Percentiles rank a stretch among this genome's conserved stretches.
phyloP scores from a whole-genome alignment of 495 filamentous ascomycete species.

The Sordaria brevicollis region DNA sequence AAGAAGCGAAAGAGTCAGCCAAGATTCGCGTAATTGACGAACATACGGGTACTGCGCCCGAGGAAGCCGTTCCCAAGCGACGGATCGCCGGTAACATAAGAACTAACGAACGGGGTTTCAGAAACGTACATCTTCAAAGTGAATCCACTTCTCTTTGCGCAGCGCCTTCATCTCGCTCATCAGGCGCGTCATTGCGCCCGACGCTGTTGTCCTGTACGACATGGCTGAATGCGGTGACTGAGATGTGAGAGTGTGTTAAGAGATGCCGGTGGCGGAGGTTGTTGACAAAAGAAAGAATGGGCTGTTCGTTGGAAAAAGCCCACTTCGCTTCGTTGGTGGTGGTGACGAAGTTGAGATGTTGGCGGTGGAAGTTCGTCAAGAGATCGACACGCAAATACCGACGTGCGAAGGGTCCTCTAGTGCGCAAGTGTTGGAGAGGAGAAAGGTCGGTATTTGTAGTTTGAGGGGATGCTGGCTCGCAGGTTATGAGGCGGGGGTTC shows the following conservation, averaged over 20 bases:
- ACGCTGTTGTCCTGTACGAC: conserved; percentile 8
- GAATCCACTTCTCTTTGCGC: conserved; percentile 82
- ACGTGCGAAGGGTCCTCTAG: not conserved
- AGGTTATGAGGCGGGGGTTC: not conserved
- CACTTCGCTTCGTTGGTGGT: not conserved
- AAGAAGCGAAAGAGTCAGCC: conserved; percentile 1
- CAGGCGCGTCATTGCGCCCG: conserved; percentile 64
- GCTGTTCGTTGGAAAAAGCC: not conserved
- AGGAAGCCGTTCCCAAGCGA: not conserved
- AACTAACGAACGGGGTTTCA: not conserved
- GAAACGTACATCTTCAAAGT: conserved; percentile 49
- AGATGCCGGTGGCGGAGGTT: not conserved
- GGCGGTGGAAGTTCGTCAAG: not conserved
- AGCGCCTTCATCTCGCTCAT: conserved; percentile 83
- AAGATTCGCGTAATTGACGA: not conserved
- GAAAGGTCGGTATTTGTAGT: not conserved
- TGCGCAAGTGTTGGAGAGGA: not conserved
- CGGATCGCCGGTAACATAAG: not conserved
- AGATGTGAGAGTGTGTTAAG: not conserved
- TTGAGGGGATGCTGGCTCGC: not conserved
- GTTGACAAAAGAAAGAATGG: not conserved
- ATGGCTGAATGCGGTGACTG: conserved; percentile 3
- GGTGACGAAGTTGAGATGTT: not conserved
- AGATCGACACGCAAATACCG: not conserved
- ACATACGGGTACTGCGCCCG: not conserved